Base-by-base conservation (phyloP, 2,329 filamentous ascomycete genomes). In the Trichoderma arundinaceum region DNA sequence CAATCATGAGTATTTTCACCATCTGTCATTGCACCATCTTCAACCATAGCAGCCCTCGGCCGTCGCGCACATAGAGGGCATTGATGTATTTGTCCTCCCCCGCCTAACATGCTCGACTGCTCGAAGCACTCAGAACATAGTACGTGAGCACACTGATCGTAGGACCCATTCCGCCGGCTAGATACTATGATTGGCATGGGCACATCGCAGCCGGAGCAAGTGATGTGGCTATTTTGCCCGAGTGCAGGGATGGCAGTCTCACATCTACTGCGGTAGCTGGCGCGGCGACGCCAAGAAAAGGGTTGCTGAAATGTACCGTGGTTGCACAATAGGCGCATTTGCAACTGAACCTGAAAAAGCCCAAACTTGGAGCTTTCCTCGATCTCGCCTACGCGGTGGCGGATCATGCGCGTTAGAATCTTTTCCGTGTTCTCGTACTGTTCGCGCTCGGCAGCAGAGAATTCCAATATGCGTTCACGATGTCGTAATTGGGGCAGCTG, bases 241-340 rank as follows among this genome's bases (percentile, higher is more conserved):
- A 72, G 22, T 10, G 68, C 71, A 8, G 49, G 48, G 9, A 72
- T 57, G 10, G 70, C 41, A 6, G 72, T 73, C 51, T 77, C 73
- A 61, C 71, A 69, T 44, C 78, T 77, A n/a, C 82, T 53, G 4
- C 12, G 38, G 32, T 44, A 59, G 3, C 51, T 75, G 10, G 22
- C 22, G 4, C 35, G 58, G 10, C 58, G 58, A 8, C 22, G 10
- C 81, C 81, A 83, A 1, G 78, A 80, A 51, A 81, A 80, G 0
- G 70, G 73, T 41, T 80, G 76, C 66, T 83, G 81, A 68, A 75
- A 81, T 0, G 82, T 84, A 0, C 82, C 82, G 66, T 83, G 82
- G 63, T 84, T 84, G 70, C 82, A 83, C 1, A 84, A 67, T 6
- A 83, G 79, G 0, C 82, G 77, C 12, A 84, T 70, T 65, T 83